A percentile compares a stretch with the other conserved stretches of the same genome.
These are phyloP conservation scores for Arabidopsis lyrata DNA, from an alignment of 441 rosid species.

Conservation along the genomic window DNA sequence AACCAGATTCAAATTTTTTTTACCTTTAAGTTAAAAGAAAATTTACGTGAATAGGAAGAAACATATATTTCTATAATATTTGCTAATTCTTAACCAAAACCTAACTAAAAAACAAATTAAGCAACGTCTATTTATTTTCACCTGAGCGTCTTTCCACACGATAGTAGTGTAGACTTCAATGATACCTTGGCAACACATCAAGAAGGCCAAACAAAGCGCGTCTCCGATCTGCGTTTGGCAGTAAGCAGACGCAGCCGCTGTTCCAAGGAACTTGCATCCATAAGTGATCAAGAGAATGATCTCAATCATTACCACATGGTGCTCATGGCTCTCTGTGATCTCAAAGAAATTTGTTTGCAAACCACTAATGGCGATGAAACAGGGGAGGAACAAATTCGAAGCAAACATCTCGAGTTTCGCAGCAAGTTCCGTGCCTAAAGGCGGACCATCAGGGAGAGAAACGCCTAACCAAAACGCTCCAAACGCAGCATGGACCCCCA, in stretches of 20 bases:
- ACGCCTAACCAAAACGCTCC: constrained; percentile 46
- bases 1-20: not conserved
- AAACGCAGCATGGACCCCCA: constrained; percentile 43
- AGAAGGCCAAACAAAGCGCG: constrained; percentile 46
- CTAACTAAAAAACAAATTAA: not conserved
- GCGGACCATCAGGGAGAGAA: constrained; percentile 47
- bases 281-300: constrained; percentile 40
- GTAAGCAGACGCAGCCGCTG: constrained; percentile 42
- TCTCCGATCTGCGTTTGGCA: constrained; percentile 42
- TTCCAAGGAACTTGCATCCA: constrained; percentile 48
- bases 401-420: constrained; percentile 44
- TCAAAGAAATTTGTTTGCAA: constrained; percentile 38
- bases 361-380: constrained; percentile 51
- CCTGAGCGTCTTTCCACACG: constrained; percentile 48
- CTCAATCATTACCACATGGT: constrained; percentile 2
- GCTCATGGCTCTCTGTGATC: constrained; percentile 21
- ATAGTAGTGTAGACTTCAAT: constrained; percentile 44
- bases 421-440: constrained; percentile 45
- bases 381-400: constrained; percentile 43
- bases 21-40: not conserved
- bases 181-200: constrained; percentile 54
- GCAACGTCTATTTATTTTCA: not conserved
- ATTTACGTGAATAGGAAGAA: not conserved
- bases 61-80: no score
- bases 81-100: not conserved